Percentiles rank a stretch among this genome's conserved stretches.
phyloP scores from a whole-genome alignment of 768 basidiomycete species.

The Suillus discolor region DNA sequence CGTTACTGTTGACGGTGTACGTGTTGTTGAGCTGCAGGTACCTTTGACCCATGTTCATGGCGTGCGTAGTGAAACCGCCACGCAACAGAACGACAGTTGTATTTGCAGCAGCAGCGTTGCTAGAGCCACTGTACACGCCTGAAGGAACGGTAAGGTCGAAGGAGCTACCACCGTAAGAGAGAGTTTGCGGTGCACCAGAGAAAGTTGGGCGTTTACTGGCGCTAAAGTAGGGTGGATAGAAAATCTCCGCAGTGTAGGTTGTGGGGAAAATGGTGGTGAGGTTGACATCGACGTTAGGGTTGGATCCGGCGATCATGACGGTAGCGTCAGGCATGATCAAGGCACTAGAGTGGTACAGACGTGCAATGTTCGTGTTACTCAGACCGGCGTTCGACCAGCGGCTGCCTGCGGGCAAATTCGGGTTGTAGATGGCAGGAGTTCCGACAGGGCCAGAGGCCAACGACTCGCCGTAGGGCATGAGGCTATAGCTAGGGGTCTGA shows the following conservation, averaged over 20 bases:
- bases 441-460: constrained; percentile 80
- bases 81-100: constrained; percentile 79
- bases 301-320: constrained; percentile 88
- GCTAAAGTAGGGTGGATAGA: constrained; percentile 90
- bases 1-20: constrained; percentile 78
- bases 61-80: constrained; percentile 84
- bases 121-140: constrained; percentile 61
- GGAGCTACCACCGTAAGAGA: constrained; percentile 80
- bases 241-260: constrained; percentile 81
- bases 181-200: constrained; percentile 65
- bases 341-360: constrained; percentile 91
- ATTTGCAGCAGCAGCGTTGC: constrained; percentile 72
- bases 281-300: constrained; percentile 88
- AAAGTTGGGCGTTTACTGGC: constrained; percentile 69
- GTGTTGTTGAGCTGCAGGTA: constrained; percentile 82
- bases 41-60: constrained; percentile 89
- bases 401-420: constrained; percentile 65
- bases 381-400: constrained; percentile 77
- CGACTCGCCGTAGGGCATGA: constrained; percentile 74
- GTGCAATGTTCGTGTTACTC: constrained; percentile 61
- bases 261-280: constrained; percentile 65
- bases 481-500: constrained; percentile 36
- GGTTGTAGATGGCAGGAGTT: constrained; percentile 84
- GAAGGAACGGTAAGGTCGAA: constrained; percentile 78
- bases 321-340: constrained; percentile 88